Evolutionary conservation across 176 grass and related monocot genomes (phyloP).

Genomic region (Cenchrus purpureus): DNA sequence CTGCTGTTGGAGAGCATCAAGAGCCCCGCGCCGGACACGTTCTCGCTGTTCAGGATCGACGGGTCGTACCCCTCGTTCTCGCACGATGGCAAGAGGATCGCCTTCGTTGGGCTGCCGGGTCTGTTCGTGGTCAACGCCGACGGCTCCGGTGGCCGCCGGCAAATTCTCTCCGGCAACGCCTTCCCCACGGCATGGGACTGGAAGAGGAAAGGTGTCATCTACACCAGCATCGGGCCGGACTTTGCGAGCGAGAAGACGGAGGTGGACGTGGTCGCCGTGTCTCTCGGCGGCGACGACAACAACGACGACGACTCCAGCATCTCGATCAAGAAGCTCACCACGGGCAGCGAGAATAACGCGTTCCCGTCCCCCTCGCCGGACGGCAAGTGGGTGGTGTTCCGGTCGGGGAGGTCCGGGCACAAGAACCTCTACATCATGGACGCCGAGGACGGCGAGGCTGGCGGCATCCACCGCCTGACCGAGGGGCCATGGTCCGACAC

Average conservation of each 20-base stretch:
- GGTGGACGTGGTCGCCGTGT: slow-evolving; percentile 79
- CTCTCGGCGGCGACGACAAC: slow-evolving; percentile 36
- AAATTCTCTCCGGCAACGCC: slow-evolving; percentile 70
- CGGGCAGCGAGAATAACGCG: slow-evolving; percentile 71
- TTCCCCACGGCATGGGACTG: slow-evolving; percentile 89
- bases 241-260: slow-evolving; percentile 69
- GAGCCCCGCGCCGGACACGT: slow-evolving; percentile 45
- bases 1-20: slow-evolving; percentile 86
- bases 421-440: slow-evolving; percentile 97
- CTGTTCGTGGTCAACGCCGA: slow-evolving; percentile 81
- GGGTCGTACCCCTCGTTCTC: slow-evolving; percentile 91
- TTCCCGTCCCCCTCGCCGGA: slow-evolving; percentile 92
- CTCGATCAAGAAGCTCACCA: slow-evolving; percentile 68
- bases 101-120: slow-evolving; percentile 77
- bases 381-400: slow-evolving; percentile 91
- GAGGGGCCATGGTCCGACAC: slow-evolving; percentile 86
- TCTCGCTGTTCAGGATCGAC: slow-evolving; percentile 87
- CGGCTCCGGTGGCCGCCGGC: slow-evolving; percentile 52
- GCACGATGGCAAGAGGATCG: slow-evolving; percentile 71
- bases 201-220: slow-evolving; percentile 81
- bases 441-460: slow-evolving; percentile 65
- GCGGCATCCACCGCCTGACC: slow-evolving; percentile 60
- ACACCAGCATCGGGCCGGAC: slow-evolving; percentile 69
- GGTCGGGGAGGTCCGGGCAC: slow-evolving; percentile 71
- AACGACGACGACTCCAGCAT: background rate